Evolutionary conservation across 768 basidiomycete species (phyloP).

Genomic region (Antrodiella citrinella): DNA sequence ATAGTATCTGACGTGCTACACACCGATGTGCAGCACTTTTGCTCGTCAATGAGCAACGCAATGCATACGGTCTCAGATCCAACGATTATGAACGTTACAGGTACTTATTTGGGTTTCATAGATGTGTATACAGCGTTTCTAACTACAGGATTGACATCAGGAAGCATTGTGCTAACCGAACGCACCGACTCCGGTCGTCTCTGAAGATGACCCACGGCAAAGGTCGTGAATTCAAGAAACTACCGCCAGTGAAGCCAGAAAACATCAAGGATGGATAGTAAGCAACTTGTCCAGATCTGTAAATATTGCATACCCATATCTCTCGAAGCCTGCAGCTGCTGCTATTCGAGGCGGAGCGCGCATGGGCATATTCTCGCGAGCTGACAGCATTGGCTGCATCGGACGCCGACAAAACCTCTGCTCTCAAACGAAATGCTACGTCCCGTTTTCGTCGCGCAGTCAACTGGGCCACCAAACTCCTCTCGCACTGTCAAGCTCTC

Average conservation of each 20-base stretch:
- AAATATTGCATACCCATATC: no score
- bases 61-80: conserved; percentile 84
- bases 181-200: conserved; percentile 78
- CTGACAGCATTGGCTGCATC: conserved; percentile 46
- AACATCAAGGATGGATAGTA: conserved; percentile 81
- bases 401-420: conserved; percentile 41
- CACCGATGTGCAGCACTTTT: conserved; percentile 51
- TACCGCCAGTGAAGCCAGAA: conserved; percentile 59
- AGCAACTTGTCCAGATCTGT: no score
- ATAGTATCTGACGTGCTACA: background rate
- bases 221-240: conserved; percentile 84
- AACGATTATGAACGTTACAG: conserved; percentile 83
- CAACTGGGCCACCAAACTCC: conserved; percentile 69
- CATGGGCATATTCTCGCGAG: conserved; percentile 86
- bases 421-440: conserved; percentile 67
- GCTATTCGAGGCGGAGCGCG: conserved; percentile 86
- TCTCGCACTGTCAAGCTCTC: conserved; percentile 66
- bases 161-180: conserved; percentile 87
- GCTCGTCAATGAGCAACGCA: conserved; percentile 83
- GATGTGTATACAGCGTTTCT: background rate
- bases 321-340: conserved; percentile 64
- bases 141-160: conserved; percentile 31
- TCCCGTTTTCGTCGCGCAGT: conserved; percentile 75
- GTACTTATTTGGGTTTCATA: conserved; percentile 30
- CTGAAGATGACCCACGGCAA: conserved; percentile 85